A percentile compares a stretch with the other conserved stretches of the same genome.
Evolutionary conservation across 192 early-diverging fungal genomes (phyloP).

Genomic region (Podila epigama): DNA sequence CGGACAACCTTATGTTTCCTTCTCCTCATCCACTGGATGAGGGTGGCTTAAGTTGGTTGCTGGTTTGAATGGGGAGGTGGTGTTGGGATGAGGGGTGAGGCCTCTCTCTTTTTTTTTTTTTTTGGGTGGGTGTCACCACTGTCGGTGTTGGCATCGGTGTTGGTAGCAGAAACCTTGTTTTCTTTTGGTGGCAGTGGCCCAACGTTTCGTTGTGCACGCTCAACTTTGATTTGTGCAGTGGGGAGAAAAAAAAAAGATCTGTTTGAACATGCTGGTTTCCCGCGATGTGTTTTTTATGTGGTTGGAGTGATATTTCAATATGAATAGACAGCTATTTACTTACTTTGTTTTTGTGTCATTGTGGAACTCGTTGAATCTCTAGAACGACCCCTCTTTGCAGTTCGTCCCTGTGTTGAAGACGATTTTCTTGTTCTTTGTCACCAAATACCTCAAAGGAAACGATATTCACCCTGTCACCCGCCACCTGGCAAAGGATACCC

Average conservation of each 20-base stretch:
- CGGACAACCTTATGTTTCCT: too few species aligned
- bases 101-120: neutral
- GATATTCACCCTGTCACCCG: constrained; percentile 83
- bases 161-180: constrained; percentile 1
- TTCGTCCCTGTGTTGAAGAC: constrained; percentile 77
- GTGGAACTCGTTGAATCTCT: too few species aligned
- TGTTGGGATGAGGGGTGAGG: neutral
- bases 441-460: constrained; percentile 78
- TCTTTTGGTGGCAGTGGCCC: too few species aligned
- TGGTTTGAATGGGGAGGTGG: neutral
- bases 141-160: neutral
- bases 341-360: too few species aligned
- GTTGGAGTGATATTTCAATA: too few species aligned
- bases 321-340: too few species aligned
- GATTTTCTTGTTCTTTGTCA: constrained; percentile 78
- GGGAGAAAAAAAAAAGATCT: neutral
- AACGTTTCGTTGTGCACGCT: too few species aligned
- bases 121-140: neutral
- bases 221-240: too few species aligned
- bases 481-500: constrained; percentile 59
- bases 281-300: too few species aligned
- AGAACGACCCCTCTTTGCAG: constrained; percentile 53
- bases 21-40: too few species aligned
- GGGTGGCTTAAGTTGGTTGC: too few species aligned
- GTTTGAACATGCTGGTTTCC: neutral